Conservation (phyloP, 768 basidiomycete species). For the Xerocomellus chrysenteron region DNA sequence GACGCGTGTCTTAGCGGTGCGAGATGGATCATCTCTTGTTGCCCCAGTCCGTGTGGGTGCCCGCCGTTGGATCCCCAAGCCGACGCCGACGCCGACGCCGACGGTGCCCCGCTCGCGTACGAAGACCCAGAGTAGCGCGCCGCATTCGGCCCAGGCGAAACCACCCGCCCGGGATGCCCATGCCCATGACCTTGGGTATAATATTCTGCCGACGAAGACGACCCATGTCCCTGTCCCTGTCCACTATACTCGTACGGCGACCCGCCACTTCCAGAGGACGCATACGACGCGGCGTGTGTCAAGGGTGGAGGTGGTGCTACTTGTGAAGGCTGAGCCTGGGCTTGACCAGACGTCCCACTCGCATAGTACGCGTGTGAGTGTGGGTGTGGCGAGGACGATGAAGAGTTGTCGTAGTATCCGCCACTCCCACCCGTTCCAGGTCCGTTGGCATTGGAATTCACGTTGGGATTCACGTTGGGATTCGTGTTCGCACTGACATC, state of each 20-base stretch:
- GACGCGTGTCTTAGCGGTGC: conserved; percentile 32
- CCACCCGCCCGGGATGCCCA: conserved; percentile 12
- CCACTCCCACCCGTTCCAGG: conserved; percentile 11
- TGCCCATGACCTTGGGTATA: conserved; percentile 21
- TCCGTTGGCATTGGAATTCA: conserved; percentile 5
- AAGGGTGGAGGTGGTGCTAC: conserved; percentile 15
- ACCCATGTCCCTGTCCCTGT: conserved; percentile 19
- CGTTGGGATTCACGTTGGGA: conserved; percentile 13
- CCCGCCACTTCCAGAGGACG: conserved; percentile 22
- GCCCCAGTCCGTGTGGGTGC: conserved; percentile 21
- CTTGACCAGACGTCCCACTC: conserved; percentile 17
- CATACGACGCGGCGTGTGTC: conserved; percentile 22
- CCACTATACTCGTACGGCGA: conserved; percentile 25
- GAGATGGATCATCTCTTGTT: conserved; percentile 36
- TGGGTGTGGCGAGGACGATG: conserved; percentile 21
- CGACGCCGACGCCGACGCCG: conserved; percentile 1
- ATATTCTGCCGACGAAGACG: conserved; percentile 24
- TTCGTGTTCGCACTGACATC: conserved; percentile 27
- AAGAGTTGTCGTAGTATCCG: conserved; percentile 27
- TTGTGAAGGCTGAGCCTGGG: conserved; percentile 17
- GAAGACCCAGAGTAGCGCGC: conserved; percentile 16
- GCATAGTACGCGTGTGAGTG: conserved; percentile 23
- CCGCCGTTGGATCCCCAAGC: conserved; percentile 21
- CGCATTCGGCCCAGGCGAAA: conserved; percentile 20
- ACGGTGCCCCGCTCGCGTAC: conserved; percentile 3